phyloP scores from a whole-genome alignment of 305 asterid genomes.

The Fraxinus dipetala region DNA sequence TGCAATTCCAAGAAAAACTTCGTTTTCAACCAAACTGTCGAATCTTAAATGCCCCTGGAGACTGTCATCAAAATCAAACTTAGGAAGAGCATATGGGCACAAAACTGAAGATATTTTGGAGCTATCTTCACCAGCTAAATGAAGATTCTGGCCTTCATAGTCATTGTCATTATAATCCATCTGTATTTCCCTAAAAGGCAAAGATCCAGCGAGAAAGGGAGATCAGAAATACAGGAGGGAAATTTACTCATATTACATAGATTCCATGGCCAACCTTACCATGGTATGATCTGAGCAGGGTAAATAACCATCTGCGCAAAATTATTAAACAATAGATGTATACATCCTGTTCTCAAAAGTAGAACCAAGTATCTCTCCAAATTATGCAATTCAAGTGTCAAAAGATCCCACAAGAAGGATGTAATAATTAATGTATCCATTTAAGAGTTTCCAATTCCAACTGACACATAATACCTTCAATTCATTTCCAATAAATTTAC shows the following conservation, averaged over 20 bases:
- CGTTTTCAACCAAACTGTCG: constrained; percentile 97
- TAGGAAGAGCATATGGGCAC: constrained; percentile 87
- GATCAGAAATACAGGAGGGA: background rate
- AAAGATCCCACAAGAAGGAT: background rate
- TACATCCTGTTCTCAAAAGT: background rate
- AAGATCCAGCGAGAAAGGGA: constrained; percentile 20
- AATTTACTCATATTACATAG: constrained; percentile 3
- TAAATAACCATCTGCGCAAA: constrained; percentile 11
- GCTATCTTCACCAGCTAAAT: constrained; percentile 83
- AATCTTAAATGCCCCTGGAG: constrained; percentile 83
- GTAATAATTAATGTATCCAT: background rate
- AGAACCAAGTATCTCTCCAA: background rate
- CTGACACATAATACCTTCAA: background rate
- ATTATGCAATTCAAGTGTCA: background rate
- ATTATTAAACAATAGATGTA: background rate
- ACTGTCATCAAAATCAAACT: constrained; percentile 89
- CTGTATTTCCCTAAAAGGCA: constrained; percentile 55
- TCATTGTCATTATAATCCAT: constrained; percentile 97
- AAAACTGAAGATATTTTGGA: constrained; percentile 78
- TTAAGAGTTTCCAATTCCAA: background rate
- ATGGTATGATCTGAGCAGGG: constrained; percentile 4
- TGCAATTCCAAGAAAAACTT: constrained; percentile 95
- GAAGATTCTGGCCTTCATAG: constrained; percentile 76
- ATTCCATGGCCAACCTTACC: constrained; percentile 17
- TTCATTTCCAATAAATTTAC: background rate